Percentiles rank a stretch among this genome's conserved stretches.
phyloP scores from a whole-genome alignment of 257 asterid genomes.

The Solanum tarijense region DNA sequence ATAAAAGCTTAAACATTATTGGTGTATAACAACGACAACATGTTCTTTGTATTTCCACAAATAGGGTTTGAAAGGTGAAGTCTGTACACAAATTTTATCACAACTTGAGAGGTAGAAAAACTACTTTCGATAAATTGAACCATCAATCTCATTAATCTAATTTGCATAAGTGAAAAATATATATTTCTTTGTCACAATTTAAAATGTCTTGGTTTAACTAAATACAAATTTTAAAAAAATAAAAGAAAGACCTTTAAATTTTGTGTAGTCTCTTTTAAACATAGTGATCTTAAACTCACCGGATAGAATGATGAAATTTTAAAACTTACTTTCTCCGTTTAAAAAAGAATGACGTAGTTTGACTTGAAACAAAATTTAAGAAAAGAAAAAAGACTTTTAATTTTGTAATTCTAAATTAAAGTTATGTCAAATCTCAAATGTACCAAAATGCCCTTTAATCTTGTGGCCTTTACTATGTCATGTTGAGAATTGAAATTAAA shows the following conservation, averaged over 20 bases:
- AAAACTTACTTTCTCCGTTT: too few species aligned
- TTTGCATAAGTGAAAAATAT: not conserved
- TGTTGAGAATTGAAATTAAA: too few species aligned
- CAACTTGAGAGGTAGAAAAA: not conserved
- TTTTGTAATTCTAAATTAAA: too few species aligned
- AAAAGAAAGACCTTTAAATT: rapidly evolving
- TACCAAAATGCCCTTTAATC: too few species aligned
- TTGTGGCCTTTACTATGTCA: too few species aligned
- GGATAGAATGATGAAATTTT: too few species aligned
- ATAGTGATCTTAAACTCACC: too few species aligned
- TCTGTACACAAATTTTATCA: not conserved
- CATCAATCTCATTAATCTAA: not conserved
- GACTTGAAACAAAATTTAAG: too few species aligned
- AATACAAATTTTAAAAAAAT: not conserved
- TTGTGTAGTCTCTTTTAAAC: not conserved
- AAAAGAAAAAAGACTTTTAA: too few species aligned
- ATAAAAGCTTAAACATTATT: not conserved
- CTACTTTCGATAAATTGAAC: not conserved
- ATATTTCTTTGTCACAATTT: not conserved
- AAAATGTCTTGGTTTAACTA: not conserved
- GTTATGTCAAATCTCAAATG: too few species aligned
- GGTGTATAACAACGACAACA: not conserved
- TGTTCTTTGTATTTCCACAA: not conserved
- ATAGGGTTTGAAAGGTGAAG: too few species aligned
- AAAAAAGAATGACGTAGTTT: too few species aligned